A percentile compares a stretch with the other conserved stretches of the same genome.
phyloP scores from a whole-genome alignment of 257 asterid genomes.

The Nicotiana paniculata region DNA sequence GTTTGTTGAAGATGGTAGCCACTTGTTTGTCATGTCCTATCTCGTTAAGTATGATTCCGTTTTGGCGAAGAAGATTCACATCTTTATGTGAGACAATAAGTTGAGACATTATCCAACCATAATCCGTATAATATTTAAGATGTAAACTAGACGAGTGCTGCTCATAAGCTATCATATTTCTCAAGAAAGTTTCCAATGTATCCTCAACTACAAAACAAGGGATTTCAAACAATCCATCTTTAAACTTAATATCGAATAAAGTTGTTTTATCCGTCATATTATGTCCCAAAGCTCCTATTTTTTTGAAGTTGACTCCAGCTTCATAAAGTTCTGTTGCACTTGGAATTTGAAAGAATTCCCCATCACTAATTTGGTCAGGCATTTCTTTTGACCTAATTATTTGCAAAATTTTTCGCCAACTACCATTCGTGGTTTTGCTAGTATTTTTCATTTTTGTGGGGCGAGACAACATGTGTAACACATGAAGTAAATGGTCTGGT shows the following conservation, averaged over 20 bases:
- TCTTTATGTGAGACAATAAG: slow-evolving; percentile 11
- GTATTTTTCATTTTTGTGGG: neutral
- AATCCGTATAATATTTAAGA: slow-evolving; percentile 7
- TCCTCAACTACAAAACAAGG: neutral
- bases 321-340: slow-evolving; percentile 15
- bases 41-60: slow-evolving; percentile 6
- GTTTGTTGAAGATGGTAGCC: slow-evolving; percentile 9
- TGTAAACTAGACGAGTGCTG: neutral
- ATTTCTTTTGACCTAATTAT: neutral
- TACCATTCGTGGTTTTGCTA: too few species aligned
- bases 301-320: slow-evolving; percentile 14
- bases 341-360: neutral
- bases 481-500: too few species aligned
- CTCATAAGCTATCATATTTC: slow-evolving; percentile 22
- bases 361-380: neutral
- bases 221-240: neutral
- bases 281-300: neutral
- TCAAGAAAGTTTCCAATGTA: neutral
- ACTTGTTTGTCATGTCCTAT: slow-evolving; percentile 15
- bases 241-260: slow-evolving; percentile 14
- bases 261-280: neutral
- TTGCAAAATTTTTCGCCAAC: neutral
- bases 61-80: neutral
- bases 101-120: slow-evolving; percentile 8
- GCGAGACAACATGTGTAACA: too few species aligned